Evolutionary conservation across 2,329 filamentous ascomycete species (phyloP).

Genomic region (Emmonsiellopsis sp.): DNA sequence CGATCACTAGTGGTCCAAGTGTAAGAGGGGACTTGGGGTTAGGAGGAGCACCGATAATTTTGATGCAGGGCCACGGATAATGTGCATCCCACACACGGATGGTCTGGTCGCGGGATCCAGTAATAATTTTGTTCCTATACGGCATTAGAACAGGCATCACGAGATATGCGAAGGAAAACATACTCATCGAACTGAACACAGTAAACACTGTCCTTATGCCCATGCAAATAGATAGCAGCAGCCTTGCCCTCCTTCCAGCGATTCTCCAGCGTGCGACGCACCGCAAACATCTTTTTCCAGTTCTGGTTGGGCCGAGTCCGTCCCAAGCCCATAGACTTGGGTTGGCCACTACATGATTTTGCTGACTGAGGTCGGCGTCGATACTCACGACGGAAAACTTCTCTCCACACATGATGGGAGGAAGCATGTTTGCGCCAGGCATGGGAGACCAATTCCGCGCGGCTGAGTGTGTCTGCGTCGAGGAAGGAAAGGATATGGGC

Average conservation of each 20-base stretch:
- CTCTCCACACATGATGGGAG: constrained; percentile 52
- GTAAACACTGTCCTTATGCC: constrained; percentile 93
- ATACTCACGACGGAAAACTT: constrained; percentile 50
- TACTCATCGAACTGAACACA: constrained; percentile 97
- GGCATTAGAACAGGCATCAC: not conserved
- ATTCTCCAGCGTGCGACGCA: constrained; percentile 63
- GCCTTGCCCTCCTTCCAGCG: constrained; percentile 75
- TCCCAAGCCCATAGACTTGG: constrained; percentile 40
- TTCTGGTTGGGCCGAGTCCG: constrained; percentile 53
- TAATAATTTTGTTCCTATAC: constrained; percentile 79
- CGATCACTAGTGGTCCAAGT: constrained; percentile 44
- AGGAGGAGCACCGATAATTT: constrained; percentile 70
- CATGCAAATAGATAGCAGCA: constrained; percentile 78
- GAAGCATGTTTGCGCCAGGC: constrained; percentile 47
- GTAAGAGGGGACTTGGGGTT: constrained; percentile 22
- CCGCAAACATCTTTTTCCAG: constrained; percentile 78
- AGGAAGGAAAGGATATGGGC: constrained; percentile 51
- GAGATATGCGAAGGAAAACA: constrained; percentile 22
- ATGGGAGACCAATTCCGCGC: constrained; percentile 47
- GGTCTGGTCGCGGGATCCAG: constrained; percentile 87
- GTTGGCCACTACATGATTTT: constrained; percentile 8
- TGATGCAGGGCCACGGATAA: constrained; percentile 66
- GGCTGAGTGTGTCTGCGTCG: constrained; percentile 47
- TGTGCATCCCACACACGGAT: constrained; percentile 95
- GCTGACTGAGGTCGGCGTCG: constrained; percentile 30